Conservation (phyloP, 495 filamentous ascomycete species). For the Lepidopterella palustris region DNA sequence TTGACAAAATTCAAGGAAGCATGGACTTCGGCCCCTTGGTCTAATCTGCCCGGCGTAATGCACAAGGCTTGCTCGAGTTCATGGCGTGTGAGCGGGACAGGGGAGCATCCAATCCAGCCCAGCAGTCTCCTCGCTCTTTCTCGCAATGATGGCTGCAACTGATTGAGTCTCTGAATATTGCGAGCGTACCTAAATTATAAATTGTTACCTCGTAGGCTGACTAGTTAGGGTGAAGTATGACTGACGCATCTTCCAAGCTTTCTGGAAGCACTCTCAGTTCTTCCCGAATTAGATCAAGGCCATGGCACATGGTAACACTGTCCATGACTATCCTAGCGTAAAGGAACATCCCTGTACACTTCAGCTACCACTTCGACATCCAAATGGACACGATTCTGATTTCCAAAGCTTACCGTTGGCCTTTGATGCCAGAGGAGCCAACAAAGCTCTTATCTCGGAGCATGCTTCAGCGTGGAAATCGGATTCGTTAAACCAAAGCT, state of each 20-base stretch:
- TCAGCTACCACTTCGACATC: neutral
- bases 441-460: neutral
- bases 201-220: too few relatives aligned
- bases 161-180: neutral
- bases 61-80: neutral
- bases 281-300: slow-evolving; percentile 17
- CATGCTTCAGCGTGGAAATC: neutral
- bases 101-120: slow-evolving; percentile 7
- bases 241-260: slow-evolving; percentile 30
- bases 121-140: neutral
- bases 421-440: neutral
- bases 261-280: slow-evolving; percentile 27
- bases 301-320: neutral
- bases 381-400: neutral
- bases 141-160: too few relatives aligned
- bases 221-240: too few relatives aligned
- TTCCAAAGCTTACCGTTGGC: neutral
- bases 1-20: neutral
- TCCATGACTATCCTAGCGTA: neutral
- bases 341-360: neutral
- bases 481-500: neutral
- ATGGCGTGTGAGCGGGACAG: neutral
- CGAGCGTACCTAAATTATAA: neutral
- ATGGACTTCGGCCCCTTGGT: too few relatives aligned
- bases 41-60: neutral